These are phyloP conservation scores for Candida namnaoensis DNA, from an alignment of 805 yeast species.

Conservation along the genomic window DNA sequence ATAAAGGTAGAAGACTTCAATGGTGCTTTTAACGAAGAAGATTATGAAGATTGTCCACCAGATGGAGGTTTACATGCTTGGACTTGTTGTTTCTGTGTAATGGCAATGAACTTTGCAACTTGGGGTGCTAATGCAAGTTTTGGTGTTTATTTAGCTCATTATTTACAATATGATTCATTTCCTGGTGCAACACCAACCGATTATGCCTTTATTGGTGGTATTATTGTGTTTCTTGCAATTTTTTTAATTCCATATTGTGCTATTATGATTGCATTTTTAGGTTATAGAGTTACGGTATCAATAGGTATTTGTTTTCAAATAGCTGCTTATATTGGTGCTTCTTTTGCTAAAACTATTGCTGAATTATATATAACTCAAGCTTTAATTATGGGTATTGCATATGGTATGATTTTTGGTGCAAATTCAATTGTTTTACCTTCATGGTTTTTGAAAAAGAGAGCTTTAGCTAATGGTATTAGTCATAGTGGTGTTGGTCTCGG, in stretches of 20 bases:
- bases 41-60: slow-evolving; percentile 30
- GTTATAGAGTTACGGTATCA: slow-evolving; percentile 28
- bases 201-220: slow-evolving; percentile 49
- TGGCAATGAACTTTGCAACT: slow-evolving; percentile 18
- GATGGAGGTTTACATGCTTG: slow-evolving; percentile 42
- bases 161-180: slow-evolving; percentile 30
- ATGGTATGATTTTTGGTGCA: slow-evolving; percentile 41
- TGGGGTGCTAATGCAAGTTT: slow-evolving; percentile 36
- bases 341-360: slow-evolving; percentile 39
- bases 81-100: slow-evolving; percentile 31
- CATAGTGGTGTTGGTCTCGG: slow-evolving; percentile 46
- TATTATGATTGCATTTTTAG: slow-evolving; percentile 31
- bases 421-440: slow-evolving; percentile 39
- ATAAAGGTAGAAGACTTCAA: slow-evolving; percentile 1
- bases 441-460: slow-evolving; percentile 43
- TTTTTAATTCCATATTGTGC: slow-evolving; percentile 40
- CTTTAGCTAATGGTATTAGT: slow-evolving; percentile 41
- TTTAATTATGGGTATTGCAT: slow-evolving; percentile 38
- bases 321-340: slow-evolving; percentile 41
- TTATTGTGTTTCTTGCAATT: slow-evolving; percentile 43
- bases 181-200: slow-evolving; percentile 41
- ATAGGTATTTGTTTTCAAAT: slow-evolving; percentile 35
- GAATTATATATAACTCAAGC: slow-evolving; percentile 50
- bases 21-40: slow-evolving; percentile 17
- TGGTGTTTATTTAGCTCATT: slow-evolving; percentile 46